Base-by-base conservation (phyloP, 805 yeast genomes). In the Lipomyces spencermartinsiae region DNA sequence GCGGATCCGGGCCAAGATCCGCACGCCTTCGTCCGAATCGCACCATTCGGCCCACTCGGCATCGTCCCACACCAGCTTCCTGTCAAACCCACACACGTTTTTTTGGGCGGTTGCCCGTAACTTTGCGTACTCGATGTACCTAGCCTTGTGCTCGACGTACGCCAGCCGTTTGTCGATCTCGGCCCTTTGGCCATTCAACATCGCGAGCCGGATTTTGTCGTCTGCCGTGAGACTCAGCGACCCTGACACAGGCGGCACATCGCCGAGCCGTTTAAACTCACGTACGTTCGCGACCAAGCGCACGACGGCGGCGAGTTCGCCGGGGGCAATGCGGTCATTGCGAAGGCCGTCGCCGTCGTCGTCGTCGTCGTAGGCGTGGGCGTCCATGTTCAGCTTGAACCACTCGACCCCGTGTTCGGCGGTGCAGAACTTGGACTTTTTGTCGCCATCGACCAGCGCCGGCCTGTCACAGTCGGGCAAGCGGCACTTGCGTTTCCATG, bases 401-500 rank as follows among this genome's bases (percentile, higher is more conserved):
- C 69, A 89, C 67, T 68, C 67, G 59, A 75, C 61, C 46, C 97
- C 97, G 77, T 93, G 97, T 33, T 85, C 90, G 25, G 83, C 83
- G 16, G 86, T 79, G 76, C 98, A 93, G 76, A 90, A 93, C 76
- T 93, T 92, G 43, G 92, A 86, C 58, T 77, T 78, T 2, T 68
- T 61, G 9, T 35, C 29, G 1, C 65, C 37, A 19, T 57, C 69
- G 49, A 66, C 8, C 53, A 59, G 14, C 65, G 75, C 85, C 0
- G 93, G 89, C 53, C 82, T 80, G 60, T 74, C 82, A 75, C 98
- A 93, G 0, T 75, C 76, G 0, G 77, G 74, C 12, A 90, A 63
- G 34, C 94, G 82, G 76, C 98, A 93, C 74, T 89, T 90, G 54
- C 89, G 83, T 77, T 89, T 90, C 94, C 94, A 93, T 16, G 83